A percentile compares a stretch with the other conserved stretches of the same genome.
Evolutionary conservation across 202 grass and related monocot genomes (phyloP).

Genomic region (Zoysia matrella): DNA sequence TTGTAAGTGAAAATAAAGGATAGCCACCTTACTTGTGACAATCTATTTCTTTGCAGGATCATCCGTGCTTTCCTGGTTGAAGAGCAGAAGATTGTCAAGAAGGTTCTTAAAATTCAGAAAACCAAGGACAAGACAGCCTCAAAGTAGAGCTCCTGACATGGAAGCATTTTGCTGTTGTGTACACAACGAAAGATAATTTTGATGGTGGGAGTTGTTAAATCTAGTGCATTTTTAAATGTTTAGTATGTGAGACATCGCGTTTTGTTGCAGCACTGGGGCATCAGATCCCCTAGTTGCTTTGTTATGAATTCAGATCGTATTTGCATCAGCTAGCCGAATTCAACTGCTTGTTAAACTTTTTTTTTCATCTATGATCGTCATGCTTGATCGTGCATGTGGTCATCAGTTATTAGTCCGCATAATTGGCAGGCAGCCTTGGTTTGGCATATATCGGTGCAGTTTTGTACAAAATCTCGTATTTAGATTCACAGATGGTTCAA

Average conservation of each 20-base stretch:
- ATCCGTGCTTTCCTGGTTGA: conserved; percentile 80
- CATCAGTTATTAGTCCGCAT: neutral
- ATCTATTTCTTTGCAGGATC: conserved; percentile 54
- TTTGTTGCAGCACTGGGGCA: too few species aligned
- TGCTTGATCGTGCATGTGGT: neutral
- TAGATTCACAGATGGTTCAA: neutral
- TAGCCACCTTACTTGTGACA: conserved; percentile 3
- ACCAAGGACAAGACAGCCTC: conserved; percentile 71
- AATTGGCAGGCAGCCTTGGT: neutral
- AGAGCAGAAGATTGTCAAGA: conserved; percentile 91
- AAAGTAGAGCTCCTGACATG: conserved; percentile 57
- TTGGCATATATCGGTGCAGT: neutral
- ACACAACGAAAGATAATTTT: conserved; percentile 41
- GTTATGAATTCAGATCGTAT: too few species aligned
- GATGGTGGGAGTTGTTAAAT: conserved; percentile 40
- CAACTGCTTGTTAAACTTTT: neutral
- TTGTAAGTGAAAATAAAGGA: neutral
- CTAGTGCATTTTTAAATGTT: conserved; percentile 41
- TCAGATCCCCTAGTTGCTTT: too few species aligned
- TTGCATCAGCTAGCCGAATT: conserved; percentile 19
- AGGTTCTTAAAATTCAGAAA: conserved; percentile 91
- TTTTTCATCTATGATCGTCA: neutral
- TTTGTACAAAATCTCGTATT: neutral
- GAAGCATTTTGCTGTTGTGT: conserved; percentile 44
- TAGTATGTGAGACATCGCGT: conserved; percentile 44